Evolutionary conservation across 2,329 filamentous ascomycete genomes (phyloP).

Genomic region (Davidsoniella neocaledoniae): DNA sequence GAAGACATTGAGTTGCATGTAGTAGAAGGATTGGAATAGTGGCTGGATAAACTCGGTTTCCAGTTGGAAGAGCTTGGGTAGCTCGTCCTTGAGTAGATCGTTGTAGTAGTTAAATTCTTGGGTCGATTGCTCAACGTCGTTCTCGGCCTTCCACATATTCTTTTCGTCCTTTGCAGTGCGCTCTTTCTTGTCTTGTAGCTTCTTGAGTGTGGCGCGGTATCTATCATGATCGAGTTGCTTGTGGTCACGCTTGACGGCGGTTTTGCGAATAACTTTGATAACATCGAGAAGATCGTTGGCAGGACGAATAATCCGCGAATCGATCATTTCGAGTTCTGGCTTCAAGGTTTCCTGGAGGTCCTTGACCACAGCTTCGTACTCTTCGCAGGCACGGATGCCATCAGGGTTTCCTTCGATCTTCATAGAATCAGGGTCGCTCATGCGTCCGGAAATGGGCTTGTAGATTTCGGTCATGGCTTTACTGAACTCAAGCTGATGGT

Average conservation of each 20-base stretch:
- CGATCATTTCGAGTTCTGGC: constrained; percentile 96
- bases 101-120: constrained; percentile 98
- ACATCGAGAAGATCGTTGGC: constrained; percentile 88
- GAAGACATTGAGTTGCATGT: constrained; percentile 99
- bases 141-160: constrained; percentile 88
- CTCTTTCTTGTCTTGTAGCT: constrained; percentile 94
- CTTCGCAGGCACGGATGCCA: constrained; percentile 86
- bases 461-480: constrained; percentile 93
- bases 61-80: constrained; percentile 77
- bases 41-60: constrained; percentile 93
- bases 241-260: constrained; percentile 77
- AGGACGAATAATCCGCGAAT: constrained; percentile 74
- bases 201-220: constrained; percentile 68
- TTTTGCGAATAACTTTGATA: constrained; percentile 88
- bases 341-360: constrained; percentile 77
- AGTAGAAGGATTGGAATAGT: constrained; percentile 97
- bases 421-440: constrained; percentile 79
- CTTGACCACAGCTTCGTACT: constrained; percentile 80
- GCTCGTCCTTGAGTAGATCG: constrained; percentile 85
- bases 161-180: constrained; percentile 95
- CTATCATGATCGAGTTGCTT: constrained; percentile 96
- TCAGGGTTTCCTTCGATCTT: constrained; percentile 75
- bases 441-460: constrained; percentile 89
- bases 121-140: constrained; percentile 75
- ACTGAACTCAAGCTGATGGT: constrained; percentile 95